These are phyloP conservation scores for Solanum chiquidenum DNA, from an alignment of 257 asterid species.

Conservation along the genomic window DNA sequence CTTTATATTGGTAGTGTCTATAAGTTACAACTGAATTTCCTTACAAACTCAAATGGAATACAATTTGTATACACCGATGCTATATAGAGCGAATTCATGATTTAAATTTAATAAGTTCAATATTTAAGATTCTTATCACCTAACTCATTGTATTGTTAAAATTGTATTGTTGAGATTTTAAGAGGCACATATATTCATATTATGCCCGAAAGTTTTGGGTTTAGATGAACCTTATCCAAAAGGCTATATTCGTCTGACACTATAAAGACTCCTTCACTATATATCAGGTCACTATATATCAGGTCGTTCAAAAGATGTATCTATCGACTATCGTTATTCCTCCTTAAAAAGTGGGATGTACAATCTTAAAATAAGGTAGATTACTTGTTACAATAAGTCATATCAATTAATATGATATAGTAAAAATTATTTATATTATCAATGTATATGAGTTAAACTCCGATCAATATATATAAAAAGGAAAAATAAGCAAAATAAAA, in stretches of 20 bases:
- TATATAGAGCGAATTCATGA: background rate
- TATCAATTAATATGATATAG: background rate
- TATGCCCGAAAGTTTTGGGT: background rate
- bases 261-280: background rate
- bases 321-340: background rate
- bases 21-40: background rate
- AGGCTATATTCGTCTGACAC: background rate
- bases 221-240: background rate
- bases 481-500: background rate
- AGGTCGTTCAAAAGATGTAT: background rate
- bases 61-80: background rate
- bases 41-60: background rate
- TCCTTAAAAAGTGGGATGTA: background rate
- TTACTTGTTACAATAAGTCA: background rate
- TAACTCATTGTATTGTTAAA: background rate
- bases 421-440: background rate
- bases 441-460: background rate
- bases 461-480: background rate
- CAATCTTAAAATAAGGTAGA: background rate
- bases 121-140: background rate
- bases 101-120: background rate
- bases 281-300: background rate
- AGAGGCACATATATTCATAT: background rate
- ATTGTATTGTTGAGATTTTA: background rate
- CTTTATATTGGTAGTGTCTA: background rate